Evolutionary conservation across 768 basidiomycete species (phyloP).

Genomic region (Mycena maculata): DNA sequence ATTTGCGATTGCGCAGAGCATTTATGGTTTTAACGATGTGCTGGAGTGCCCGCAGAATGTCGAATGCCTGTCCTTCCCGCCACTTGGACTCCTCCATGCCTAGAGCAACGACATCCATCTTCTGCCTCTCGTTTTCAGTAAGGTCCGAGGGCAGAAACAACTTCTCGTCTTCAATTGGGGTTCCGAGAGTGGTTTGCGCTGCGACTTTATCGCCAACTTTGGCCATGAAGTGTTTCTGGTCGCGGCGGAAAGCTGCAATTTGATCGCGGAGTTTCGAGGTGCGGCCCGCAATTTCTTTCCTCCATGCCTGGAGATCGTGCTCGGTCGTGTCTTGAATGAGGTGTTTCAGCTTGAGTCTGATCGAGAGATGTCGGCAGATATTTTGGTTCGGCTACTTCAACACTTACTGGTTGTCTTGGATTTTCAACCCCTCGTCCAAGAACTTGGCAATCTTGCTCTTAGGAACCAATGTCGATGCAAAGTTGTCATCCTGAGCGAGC

Average conservation of each 20-base stretch:
- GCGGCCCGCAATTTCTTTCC: not conserved
- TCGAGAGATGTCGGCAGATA: too few species aligned
- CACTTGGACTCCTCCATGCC: not conserved
- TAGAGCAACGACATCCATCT: not conserved
- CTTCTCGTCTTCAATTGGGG: not conserved
- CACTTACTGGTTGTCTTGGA: slow-evolving; percentile 4
- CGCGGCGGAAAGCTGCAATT: not conserved
- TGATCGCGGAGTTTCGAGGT: not conserved
- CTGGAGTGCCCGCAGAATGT: not conserved
- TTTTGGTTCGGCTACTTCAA: not conserved
- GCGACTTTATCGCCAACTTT: not conserved
- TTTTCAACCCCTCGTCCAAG: not conserved
- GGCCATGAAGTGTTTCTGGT: not conserved
- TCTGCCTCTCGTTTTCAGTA: not conserved
- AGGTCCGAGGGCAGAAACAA: not conserved
- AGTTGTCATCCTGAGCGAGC: not conserved
- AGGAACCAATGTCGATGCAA: not conserved
- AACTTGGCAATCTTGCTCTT: slow-evolving; percentile 6
- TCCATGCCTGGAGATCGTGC: not conserved
- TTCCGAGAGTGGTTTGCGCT: not conserved
- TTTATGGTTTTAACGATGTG: not conserved
- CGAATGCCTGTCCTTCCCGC: slow-evolving; percentile 7
- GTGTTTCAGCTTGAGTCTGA: not conserved
- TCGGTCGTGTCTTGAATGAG: not conserved
- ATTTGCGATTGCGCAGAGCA: not conserved